Evolutionary conservation across 1,284 basidiomycete species (phyloP).

Genomic region (Bjerkandera adusta): DNA sequence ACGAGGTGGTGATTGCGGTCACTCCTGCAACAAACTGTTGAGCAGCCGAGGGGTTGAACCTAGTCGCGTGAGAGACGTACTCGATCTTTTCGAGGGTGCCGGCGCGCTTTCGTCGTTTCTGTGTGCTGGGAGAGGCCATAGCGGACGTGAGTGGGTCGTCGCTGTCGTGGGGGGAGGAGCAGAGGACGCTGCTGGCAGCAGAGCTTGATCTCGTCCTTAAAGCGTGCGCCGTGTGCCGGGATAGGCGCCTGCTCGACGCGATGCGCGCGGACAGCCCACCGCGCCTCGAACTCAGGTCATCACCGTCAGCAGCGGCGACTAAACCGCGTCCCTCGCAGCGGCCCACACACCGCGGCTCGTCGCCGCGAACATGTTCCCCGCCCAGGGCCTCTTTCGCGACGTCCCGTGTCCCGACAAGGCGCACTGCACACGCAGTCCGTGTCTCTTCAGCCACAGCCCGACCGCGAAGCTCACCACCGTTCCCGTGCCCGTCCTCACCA

Average conservation of each 20-base stretch:
- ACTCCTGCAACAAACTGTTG: slow-evolving; percentile 32
- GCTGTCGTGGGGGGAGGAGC: too few species aligned
- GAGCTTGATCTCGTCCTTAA: too few species aligned
- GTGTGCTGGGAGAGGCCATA: slow-evolving; percentile 9
- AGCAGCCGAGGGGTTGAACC: slow-evolving; percentile 3
- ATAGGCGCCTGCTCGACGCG: too few species aligned
- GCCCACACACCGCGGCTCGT: too few species aligned
- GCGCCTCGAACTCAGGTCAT: background rate
- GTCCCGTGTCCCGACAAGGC: slow-evolving; percentile 60
- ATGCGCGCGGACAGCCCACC: background rate
- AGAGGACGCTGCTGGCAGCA: too few species aligned
- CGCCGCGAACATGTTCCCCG: slow-evolving; percentile 58
- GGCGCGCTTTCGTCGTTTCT: slow-evolving; percentile 13
- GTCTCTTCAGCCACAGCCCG: slow-evolving; percentile 62
- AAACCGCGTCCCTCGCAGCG: too few species aligned
- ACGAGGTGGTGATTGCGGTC: slow-evolving; percentile 58
- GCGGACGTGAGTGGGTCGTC: too few species aligned
- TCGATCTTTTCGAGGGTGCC: slow-evolving; percentile 21
- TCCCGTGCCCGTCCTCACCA: slow-evolving; percentile 33
- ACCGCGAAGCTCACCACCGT: slow-evolving; percentile 35
- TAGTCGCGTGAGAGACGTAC: slow-evolving; percentile 17
- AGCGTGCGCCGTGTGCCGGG: too few species aligned
- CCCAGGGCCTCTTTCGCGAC: slow-evolving; percentile 53
- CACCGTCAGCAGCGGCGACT: background rate
- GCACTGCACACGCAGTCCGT: slow-evolving; percentile 49